Evolutionary conservation across 1,284 basidiomycete species (phyloP), one percentile per base, ranked within the genome.

Genomic region (Cryptococcus sp.): DNA sequence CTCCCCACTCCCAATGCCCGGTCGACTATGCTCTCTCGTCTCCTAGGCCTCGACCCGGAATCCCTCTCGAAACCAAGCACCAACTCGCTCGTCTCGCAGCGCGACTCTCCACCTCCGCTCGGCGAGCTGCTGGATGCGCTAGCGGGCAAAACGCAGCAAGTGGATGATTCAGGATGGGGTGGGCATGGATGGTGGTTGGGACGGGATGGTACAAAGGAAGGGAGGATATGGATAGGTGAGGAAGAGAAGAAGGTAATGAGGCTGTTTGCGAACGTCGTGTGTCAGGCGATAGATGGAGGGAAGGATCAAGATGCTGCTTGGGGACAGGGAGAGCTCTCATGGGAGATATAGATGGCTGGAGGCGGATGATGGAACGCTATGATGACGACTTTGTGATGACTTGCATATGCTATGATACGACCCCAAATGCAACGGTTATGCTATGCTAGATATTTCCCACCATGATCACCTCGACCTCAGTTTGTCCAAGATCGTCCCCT

Each of bases 211-310:
- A 44, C 21, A 14, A 53, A 49, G 12, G 46, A 42, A 16, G 54
- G 45, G 6, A 52, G 57, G 10, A 56, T 71, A 6, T 71, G 69
- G 69, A 60, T 71, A 32, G 66, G 66, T 2, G 50, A 55, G 6
- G 63, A 68, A 47, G 69, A 71, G 51, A 52, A 52, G 32, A 46
- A 56, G 35, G 32, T 71, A n/a, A 63, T 69, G 55, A 45, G 63
- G 21, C 31, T 63, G 1, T 71, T 64, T 52, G 66, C 67, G 1
- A 57, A 55, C 0, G 48, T 56, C 3, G 65, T 69, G 2, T 63
- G 65, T 38, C 21, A 39, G 10, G 58, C 65, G 2, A 68, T 71
- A 23, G 69, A 69, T 45, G 66, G 56, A 3, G 52, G 48, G 6
- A 54, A 56, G 5, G 51, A 47, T 2, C 53, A 60, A 10, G 60